These are phyloP conservation scores for Vanrija humicola DNA, from an alignment of 1,284 basidiomycete genomes.

Conservation along the genomic window DNA sequence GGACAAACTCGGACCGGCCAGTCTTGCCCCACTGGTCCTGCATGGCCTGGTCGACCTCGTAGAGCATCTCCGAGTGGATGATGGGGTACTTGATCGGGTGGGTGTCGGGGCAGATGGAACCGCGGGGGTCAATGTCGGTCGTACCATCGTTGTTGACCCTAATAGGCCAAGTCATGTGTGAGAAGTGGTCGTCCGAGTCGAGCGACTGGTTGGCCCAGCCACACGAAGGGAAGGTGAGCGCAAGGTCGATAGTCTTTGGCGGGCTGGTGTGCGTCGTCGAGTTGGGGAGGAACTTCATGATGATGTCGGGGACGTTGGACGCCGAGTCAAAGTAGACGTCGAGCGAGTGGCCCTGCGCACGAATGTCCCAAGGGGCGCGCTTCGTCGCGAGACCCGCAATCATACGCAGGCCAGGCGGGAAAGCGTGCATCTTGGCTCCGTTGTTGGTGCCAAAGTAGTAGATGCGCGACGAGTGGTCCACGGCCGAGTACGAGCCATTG, in stretches of 20 bases:
- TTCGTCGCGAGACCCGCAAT: conserved; percentile 30
- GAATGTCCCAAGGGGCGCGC: conserved; percentile 15
- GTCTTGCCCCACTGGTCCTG: conserved; percentile 7
- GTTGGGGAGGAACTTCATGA: conserved; percentile 31
- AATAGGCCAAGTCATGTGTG: conserved; percentile 44
- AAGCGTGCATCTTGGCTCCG: conserved; percentile 31
- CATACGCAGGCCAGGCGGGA: conserved; percentile 44
- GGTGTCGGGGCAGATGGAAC: conserved; percentile 1
- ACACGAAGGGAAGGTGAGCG: conserved; percentile 38
- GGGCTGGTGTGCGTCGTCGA: conserved; percentile 24
- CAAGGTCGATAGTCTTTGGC: conserved; percentile 20
- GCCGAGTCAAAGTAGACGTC: too few species aligned
- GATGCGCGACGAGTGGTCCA: conserved; percentile 26
- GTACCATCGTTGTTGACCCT: not conserved
- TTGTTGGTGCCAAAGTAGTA: conserved; percentile 31
- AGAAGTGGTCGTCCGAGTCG: conserved; percentile 41
- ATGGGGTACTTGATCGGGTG: conserved; percentile 36
- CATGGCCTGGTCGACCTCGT: not conserved
- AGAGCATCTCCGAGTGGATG: conserved; percentile 5
- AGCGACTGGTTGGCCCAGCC: conserved; percentile 32
- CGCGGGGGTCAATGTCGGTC: not conserved
- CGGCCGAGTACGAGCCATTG: conserved; percentile 11
- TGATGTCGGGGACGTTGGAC: not conserved
- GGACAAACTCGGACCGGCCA: conserved; percentile 26
- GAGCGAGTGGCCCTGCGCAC: not conserved